A percentile compares a stretch with the other conserved stretches of the same genome.
Conservation (phyloP, 441 rosid genomes). For the Lagerstroemia fauriei region DNA sequence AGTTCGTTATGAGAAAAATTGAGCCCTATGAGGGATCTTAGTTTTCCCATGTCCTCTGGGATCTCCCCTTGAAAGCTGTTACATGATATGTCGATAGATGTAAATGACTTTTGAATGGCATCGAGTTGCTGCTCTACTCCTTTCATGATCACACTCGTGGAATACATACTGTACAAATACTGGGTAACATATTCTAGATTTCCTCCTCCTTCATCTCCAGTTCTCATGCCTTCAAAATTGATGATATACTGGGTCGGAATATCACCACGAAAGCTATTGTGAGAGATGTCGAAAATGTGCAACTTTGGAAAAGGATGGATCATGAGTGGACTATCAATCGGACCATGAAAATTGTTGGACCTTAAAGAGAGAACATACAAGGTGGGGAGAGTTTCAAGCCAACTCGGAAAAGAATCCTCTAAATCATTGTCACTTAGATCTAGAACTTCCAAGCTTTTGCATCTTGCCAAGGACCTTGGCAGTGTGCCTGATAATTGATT, state of each 20-base stretch:
- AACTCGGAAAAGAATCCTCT: slow-evolving; percentile 13
- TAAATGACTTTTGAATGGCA: not conserved
- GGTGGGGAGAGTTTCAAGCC: slow-evolving; percentile 7
- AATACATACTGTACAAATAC: not conserved
- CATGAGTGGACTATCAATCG: not conserved
- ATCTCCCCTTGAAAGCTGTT: slow-evolving; percentile 4
- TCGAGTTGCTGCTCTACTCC: not conserved
- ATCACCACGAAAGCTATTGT: not conserved
- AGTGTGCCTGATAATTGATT: slow-evolving; percentile 23
- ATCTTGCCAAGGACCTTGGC: slow-evolving; percentile 25
- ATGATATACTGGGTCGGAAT: not conserved
- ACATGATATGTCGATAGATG: not conserved
- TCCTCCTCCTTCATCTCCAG: not conserved
- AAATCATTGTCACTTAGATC: slow-evolving; percentile 19
- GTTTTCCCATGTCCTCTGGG: not conserved
- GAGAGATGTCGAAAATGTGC: slow-evolving; percentile 16
- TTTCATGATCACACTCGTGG: slow-evolving; percentile 3
- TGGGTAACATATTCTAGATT: not conserved
- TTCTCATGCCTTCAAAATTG: not conserved
- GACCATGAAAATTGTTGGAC: slow-evolving; percentile 28
- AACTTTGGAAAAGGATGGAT: not conserved
- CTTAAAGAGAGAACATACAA: slow-evolving; percentile 6
- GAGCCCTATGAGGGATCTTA: not conserved
- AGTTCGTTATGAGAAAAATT: slow-evolving; percentile 1
- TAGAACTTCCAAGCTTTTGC: slow-evolving; percentile 16